phyloP scores from a whole-genome alignment of 208 protist species.

The Leishmania lainsoni region DNA sequence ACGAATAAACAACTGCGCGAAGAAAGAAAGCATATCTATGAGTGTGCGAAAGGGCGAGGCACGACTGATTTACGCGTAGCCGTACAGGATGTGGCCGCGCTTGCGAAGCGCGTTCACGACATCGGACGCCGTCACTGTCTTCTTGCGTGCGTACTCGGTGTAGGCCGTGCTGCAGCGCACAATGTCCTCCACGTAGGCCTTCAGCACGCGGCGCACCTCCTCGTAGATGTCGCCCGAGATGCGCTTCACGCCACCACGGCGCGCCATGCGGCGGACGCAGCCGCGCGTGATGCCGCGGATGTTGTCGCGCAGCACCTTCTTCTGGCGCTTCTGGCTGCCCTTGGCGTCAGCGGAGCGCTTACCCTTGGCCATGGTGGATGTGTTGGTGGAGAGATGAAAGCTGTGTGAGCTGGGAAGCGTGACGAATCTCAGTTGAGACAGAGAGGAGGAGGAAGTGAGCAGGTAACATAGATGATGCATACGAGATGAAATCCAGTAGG shows the following conservation, averaged over 20 bases:
- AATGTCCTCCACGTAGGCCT: conserved; percentile 81
- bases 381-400: background rate
- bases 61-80: conserved; percentile 60
- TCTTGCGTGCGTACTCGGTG: conserved; percentile 83
- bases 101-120: conserved; percentile 91
- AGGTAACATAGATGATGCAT: background rate
- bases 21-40: conserved; percentile 8
- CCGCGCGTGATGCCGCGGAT: conserved; percentile 86
- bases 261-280: conserved; percentile 89
- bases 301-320: conserved; percentile 88
- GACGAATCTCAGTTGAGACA: background rate
- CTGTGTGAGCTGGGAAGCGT: background rate
- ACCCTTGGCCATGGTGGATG: conserved; percentile 66
- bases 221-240: conserved; percentile 79
- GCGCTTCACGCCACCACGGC: conserved; percentile 93
- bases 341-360: conserved; percentile 75
- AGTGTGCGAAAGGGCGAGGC: background rate
- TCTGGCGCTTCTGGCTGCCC: conserved; percentile 80
- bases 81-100: conserved; percentile 90
- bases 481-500: background rate
- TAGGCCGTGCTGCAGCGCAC: conserved; percentile 83
- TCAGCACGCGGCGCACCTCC: conserved; percentile 79
- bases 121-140: conserved; percentile 85
- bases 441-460: background rate
- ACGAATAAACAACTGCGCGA: background rate